phyloP scores from a whole-genome alignment of 2,329 filamentous ascomycete genomes.

The Aspergillus costaricaensis region DNA sequence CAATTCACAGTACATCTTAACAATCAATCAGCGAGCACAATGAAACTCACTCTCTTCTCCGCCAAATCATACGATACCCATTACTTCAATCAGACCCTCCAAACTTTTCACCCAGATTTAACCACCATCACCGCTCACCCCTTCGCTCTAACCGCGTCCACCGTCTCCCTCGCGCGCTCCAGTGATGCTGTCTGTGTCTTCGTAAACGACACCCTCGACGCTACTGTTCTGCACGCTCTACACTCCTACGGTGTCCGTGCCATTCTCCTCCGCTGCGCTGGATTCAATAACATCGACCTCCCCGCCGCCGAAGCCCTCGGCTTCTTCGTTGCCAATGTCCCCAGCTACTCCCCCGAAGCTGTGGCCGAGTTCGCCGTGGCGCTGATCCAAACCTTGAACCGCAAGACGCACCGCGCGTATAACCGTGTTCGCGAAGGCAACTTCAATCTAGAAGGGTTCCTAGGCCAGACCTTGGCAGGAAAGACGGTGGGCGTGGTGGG shows the following conservation, averaged over 20 bases:
- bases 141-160: constrained; percentile 58
- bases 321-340: constrained; percentile 66
- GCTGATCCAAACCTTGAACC: constrained; percentile 66
- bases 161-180: constrained; percentile 55
- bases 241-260: constrained; percentile 55
- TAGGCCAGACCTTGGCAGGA: constrained; percentile 62
- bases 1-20: not conserved
- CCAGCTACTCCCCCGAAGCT: constrained; percentile 68
- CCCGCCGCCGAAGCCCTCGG: constrained; percentile 55
- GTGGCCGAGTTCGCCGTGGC: constrained; percentile 71
- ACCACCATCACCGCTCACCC: constrained; percentile 61
- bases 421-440: constrained; percentile 70
- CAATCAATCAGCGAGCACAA: constrained; percentile 23
- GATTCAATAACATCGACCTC: constrained; percentile 69
- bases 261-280: constrained; percentile 67
- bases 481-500: constrained; percentile 69
- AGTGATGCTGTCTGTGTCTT: constrained; percentile 66
- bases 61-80: constrained; percentile 64
- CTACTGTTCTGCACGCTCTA: constrained; percentile 55
- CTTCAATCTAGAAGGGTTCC: constrained; percentile 62
- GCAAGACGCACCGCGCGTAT: constrained; percentile 68
- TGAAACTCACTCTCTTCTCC: constrained; percentile 66
- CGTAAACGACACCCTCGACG: constrained; percentile 64
- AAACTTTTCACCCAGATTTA: constrained; percentile 29
- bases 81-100: constrained; percentile 51